Conservation (phyloP, 495 filamentous ascomycete genomes). For the Lasiosphaeria ovina region DNA sequence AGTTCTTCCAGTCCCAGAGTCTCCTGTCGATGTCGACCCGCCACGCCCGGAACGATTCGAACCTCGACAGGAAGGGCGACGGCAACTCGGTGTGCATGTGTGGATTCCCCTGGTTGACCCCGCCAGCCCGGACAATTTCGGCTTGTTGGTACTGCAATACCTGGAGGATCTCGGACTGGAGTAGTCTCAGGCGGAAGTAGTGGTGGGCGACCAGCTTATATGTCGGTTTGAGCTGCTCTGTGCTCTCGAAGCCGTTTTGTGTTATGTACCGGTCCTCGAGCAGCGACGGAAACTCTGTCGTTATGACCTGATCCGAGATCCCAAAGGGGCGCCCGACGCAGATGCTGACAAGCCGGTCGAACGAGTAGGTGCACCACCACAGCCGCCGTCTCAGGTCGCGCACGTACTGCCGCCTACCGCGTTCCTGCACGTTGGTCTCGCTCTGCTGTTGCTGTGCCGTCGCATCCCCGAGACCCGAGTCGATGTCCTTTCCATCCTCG, state of each 20-base stretch:
- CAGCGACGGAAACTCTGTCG: constrained; percentile 86
- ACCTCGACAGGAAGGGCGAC: constrained; percentile 80
- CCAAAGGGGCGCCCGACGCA: constrained; percentile 93
- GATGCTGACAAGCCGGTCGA: constrained; percentile 86
- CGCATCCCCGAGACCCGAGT: constrained; percentile 21
- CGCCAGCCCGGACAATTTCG: constrained; percentile 55
- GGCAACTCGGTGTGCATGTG: constrained; percentile 76
- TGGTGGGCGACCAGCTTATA: constrained; percentile 90
- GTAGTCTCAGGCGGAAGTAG: constrained; percentile 84
- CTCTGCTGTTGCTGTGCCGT: constrained; percentile 26
- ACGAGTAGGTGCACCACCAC: constrained; percentile 96
- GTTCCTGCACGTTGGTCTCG: constrained; percentile 44
- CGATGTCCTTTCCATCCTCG: constrained; percentile 77
- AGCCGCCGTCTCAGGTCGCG: constrained; percentile 82
- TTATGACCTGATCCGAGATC: constrained; percentile 90
- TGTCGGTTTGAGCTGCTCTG: constrained; percentile 56
- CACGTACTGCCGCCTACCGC: constrained; percentile 78
- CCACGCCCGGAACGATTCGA: constrained; percentile 85
- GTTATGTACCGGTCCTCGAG: constrained; percentile 89
- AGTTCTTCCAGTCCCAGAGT: constrained; percentile 81
- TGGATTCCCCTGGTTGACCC: constrained; percentile 59
- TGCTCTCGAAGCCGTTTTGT: constrained; percentile 63
- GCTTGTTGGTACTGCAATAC: constrained; percentile 89
- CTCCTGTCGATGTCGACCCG: constrained; percentile 81
- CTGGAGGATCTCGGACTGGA: constrained; percentile 94